These are phyloP conservation scores for Brassica incana DNA, from an alignment of 345 rosid species.

Conservation along the genomic window DNA sequence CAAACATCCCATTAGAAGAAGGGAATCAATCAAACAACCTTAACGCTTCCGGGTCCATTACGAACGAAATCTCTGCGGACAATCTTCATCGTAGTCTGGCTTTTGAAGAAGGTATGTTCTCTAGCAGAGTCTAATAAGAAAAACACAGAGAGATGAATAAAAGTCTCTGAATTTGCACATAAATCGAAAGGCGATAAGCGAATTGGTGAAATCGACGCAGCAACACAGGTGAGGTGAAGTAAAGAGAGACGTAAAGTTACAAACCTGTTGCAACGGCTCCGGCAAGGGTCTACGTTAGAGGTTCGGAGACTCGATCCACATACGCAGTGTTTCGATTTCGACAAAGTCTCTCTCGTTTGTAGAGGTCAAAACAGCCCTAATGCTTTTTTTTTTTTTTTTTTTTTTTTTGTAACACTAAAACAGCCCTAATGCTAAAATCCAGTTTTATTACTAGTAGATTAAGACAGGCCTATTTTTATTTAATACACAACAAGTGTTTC, in stretches of 20 bases:
- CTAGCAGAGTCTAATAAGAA: conserved; percentile 2
- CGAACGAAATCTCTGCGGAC: conserved; percentile 49
- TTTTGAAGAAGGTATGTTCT: not conserved
- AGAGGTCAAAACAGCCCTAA: not conserved
- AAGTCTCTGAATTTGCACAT: not conserved
- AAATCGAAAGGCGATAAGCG: not conserved
- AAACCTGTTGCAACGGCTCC: conserved; percentile 4
- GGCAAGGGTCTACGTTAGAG: not conserved
- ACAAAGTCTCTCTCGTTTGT: not conserved
- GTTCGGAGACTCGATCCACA: not conserved
- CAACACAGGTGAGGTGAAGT: no score
- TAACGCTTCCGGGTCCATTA: conserved; percentile 82
- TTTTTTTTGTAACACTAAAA: no score
- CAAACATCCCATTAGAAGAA: not conserved
- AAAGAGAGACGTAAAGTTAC: not conserved
- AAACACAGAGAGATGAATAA: not conserved
- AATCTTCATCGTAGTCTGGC: conserved; percentile 52
- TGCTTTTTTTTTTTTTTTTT: no score
- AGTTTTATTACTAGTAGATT: no score
- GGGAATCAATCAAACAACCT: conserved; percentile 56
- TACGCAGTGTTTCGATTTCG: conserved; percentile 4
- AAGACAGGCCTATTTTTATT: no score
- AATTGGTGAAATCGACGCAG: no score
- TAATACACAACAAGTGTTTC: no score
- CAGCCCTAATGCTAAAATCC: no score